Conservation (phyloP, 1,284 basidiomycete genomes). For the Trametes sp. region DNA sequence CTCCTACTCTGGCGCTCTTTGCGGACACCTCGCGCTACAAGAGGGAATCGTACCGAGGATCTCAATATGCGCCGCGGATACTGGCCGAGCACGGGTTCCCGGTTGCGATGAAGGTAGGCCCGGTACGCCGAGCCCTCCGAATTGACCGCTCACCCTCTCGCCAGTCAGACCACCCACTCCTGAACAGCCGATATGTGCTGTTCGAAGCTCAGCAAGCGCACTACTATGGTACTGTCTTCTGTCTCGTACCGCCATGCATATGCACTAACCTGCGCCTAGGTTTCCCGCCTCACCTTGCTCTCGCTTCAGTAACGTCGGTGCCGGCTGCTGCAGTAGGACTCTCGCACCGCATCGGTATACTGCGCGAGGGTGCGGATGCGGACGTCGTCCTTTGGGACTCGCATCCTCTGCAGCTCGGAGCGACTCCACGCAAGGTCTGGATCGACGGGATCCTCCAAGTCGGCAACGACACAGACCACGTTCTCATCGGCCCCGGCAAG, state of each 20-base stretch:
- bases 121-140: too few relatives aligned
- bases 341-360: constrained; percentile 82
- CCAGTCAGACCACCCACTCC: constrained; percentile 73
- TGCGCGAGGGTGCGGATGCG: constrained; percentile 64
- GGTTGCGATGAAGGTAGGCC: constrained; percentile 79
- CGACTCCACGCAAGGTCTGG: constrained; percentile 77
- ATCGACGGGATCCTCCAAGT: constrained; percentile 77
- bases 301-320: constrained; percentile 80
- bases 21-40: constrained; percentile 75
- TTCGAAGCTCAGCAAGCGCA: constrained; percentile 91
- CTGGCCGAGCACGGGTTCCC: constrained; percentile 77
- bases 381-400: constrained; percentile 80
- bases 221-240: constrained; percentile 59
- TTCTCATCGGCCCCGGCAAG: constrained; percentile 42
- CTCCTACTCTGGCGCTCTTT: constrained; percentile 83
- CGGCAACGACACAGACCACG: constrained; percentile 52
- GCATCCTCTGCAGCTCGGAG: constrained; percentile 83
- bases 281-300: constrained; percentile 62
- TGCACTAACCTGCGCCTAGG: constrained; percentile 36
- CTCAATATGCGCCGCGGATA: constrained; percentile 84
- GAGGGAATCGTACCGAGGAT: constrained; percentile 85
- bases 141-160: not conserved
- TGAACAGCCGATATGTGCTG: constrained; percentile 82
- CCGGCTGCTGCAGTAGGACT: constrained; percentile 83
- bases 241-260: not conserved